Evolutionary conservation across 345 rosid genomes (phyloP).

Genomic region (Lumnitzera racemosa): DNA sequence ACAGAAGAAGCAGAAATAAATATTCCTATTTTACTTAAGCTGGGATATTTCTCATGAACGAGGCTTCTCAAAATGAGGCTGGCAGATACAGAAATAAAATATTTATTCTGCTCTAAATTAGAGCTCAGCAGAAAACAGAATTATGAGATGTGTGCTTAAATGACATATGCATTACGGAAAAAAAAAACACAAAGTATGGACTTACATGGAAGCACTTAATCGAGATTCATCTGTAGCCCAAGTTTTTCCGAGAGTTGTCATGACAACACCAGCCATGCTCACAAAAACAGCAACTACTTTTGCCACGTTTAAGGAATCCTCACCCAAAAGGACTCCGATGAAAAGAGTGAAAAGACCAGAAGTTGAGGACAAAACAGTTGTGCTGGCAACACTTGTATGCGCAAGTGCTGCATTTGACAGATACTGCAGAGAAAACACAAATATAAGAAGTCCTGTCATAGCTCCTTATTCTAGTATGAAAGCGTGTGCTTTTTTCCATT

Average conservation of each 20-base stretch:
- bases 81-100: no score
- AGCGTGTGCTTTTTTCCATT: no score
- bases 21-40: no score
- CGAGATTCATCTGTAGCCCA: slow-evolving; percentile 92
- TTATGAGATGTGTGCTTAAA: not conserved
- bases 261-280: slow-evolving; percentile 93
- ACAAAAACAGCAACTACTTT: slow-evolving; percentile 90
- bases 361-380: slow-evolving; percentile 94
- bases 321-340: slow-evolving; percentile 80
- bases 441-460: not conserved
- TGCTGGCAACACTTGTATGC: slow-evolving; percentile 96
- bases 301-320: slow-evolving; percentile 75
- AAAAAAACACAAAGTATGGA: not conserved
- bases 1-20: no score
- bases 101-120: no score
- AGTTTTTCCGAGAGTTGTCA: slow-evolving; percentile 94
- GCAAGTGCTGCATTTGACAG: slow-evolving; percentile 98
- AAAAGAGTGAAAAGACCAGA: slow-evolving; percentile 98
- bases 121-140: no score
- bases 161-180: not conserved
- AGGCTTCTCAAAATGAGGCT: no score
- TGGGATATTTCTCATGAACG: no score
- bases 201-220: slow-evolving; percentile 55
- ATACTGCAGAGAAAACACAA: slow-evolving; percentile 44
- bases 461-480: no score